These are phyloP conservation scores for Myotisia sp. DNA, from an alignment of 2,329 filamentous ascomycete genomes.

Conservation along the genomic window DNA sequence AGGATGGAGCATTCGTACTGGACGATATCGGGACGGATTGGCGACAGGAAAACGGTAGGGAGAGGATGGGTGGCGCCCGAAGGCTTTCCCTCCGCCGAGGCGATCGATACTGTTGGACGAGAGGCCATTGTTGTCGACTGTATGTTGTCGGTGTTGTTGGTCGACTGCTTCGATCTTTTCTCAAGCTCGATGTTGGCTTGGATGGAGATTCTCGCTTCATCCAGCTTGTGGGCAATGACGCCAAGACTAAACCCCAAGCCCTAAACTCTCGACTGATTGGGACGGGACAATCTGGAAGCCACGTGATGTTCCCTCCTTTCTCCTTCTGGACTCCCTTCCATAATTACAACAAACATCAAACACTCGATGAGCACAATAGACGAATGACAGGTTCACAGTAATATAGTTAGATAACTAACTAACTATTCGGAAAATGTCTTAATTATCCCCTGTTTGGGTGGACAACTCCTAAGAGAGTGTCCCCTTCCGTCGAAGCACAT, in stretches of 20 bases:
- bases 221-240: conserved; percentile 17
- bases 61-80: conserved; percentile 80
- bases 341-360: no score
- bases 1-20: no score
- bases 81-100: conserved; percentile 88
- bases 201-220: conserved; percentile 27
- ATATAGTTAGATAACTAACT: no score
- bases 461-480: no score
- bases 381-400: no score
- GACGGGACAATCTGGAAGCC: neutral
- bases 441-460: no score
- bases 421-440: no score
- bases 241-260: conserved; percentile 24
- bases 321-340: no score
- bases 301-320: no score
- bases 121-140: conserved; percentile 60
- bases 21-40: conserved; percentile 98
- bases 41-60: conserved; percentile 90
- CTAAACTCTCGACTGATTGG: conserved; percentile 16
- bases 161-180: conserved; percentile 3
- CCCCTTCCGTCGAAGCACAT: no score
- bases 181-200: conserved; percentile 2
- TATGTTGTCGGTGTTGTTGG: conserved; percentile 20
- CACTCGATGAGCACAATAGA: no score
- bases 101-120: conserved; percentile 93